These are phyloP conservation scores for Kodamaea kakaduensis DNA, from an alignment of 805 yeast genomes.

Conservation along the genomic window DNA sequence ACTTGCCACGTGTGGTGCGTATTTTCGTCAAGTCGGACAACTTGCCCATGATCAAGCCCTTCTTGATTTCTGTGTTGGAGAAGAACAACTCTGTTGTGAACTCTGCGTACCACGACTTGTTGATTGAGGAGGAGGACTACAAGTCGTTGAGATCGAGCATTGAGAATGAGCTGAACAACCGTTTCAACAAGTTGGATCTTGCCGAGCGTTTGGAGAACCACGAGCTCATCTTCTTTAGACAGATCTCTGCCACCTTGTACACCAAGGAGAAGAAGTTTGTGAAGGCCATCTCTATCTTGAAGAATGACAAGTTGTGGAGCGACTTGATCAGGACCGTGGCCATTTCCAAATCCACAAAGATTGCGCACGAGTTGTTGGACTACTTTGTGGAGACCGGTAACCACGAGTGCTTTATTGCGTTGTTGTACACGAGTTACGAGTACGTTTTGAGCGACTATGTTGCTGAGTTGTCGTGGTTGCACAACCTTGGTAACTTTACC, in stretches of 20 bases:
- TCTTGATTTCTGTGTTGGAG: slow-evolving; percentile 83
- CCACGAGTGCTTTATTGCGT: slow-evolving; percentile 90
- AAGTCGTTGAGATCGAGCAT: slow-evolving; percentile 83
- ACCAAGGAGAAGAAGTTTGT: slow-evolving; percentile 91
- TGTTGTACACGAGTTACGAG: slow-evolving; percentile 81
- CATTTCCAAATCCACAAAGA: slow-evolving; percentile 67
- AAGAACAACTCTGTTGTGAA: slow-evolving; percentile 90
- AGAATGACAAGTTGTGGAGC: slow-evolving; percentile 90
- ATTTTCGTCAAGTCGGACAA: slow-evolving; percentile 94
- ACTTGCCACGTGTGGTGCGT: slow-evolving; percentile 89
- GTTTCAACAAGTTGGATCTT: slow-evolving; percentile 86
- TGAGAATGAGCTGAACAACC: slow-evolving; percentile 71
- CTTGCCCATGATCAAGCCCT: slow-evolving; percentile 93
- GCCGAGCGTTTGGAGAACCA: slow-evolving; percentile 93
- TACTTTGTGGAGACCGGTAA: slow-evolving; percentile 97
- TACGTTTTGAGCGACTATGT: slow-evolving; percentile 78
- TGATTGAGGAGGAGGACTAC: slow-evolving; percentile 96
- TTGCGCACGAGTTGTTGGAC: slow-evolving; percentile 81
- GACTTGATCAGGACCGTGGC: slow-evolving; percentile 94
- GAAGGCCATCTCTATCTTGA: slow-evolving; percentile 83
- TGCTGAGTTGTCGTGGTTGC: slow-evolving; percentile 87
- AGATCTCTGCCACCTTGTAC: slow-evolving; percentile 90
- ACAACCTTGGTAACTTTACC: slow-evolving; percentile 74
- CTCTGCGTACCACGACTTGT: slow-evolving; percentile 89
- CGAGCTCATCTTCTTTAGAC: slow-evolving; percentile 86